Base-by-base conservation (phyloP, 1,284 basidiomycete genomes). In the Leccinum ponderosum region DNA sequence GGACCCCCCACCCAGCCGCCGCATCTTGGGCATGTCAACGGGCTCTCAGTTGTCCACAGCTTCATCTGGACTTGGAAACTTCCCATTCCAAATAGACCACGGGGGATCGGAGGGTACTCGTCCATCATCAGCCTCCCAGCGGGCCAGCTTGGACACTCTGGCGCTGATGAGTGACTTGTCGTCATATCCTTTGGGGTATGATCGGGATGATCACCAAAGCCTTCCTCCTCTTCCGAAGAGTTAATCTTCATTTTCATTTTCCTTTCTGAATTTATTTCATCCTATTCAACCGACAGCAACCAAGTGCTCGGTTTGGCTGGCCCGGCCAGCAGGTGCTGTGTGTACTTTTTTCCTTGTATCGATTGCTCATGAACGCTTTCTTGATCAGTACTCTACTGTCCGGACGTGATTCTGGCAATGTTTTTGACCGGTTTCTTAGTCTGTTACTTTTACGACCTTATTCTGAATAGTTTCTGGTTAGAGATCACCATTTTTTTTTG, bases 51-150 rank as follows among this genome's bases (percentile, higher is more conserved):
- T 88, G 39, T 91, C 90, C 14, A 88, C 87, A 5, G 82, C 85
- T 48, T 90, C 90, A 20, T 87, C 87, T 47, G 90, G 89, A 48
- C 80, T 89, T 62, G 88, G 86, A 35, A 90, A 83, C 59, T 93
- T 92, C 81, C 86, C 89, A 39, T 93, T 93, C 83, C 90, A 92
- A 64, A 91, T 93, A 69, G 90, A 91, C 63, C 79, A 84, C 44
- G 83, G 83, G 61, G 64, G 60, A 54, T 63, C 42, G 35, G 69
- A 76, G 39, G 55, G 68, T 69, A 53, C 67, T 62, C 60, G 61
- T 1, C 53, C 62, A 7, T 57, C 65, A 62, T 77, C 68, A 72
- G 29, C 35, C 11, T 57, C 61, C 25, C 68, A 88, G 72, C 83
- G 91, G 57, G 91, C 91, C 22, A 93, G 91, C 72, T 76, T 93